These are phyloP conservation scores for Zasmidium cellare DNA, from an alignment of 2,329 filamentous ascomycete species.

Conservation along the genomic window DNA sequence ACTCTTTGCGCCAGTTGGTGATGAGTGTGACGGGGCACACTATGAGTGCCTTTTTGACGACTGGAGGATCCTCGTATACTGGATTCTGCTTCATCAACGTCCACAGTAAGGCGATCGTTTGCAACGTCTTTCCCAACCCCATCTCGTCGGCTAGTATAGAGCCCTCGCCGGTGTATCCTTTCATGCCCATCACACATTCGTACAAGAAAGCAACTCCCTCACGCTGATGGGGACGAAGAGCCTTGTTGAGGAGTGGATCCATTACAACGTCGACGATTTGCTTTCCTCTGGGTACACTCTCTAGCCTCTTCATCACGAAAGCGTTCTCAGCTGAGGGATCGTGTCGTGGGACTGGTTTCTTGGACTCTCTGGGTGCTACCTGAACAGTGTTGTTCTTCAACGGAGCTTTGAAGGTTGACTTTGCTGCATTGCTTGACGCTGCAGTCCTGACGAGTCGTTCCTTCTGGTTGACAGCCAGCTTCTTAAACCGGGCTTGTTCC, in stretches of 20 bases:
- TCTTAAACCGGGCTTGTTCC: constrained; percentile 32
- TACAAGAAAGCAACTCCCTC: constrained; percentile 72
- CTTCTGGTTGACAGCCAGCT: constrained; percentile 42
- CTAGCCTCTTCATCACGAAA: constrained; percentile 66
- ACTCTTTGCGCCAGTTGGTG: constrained; percentile 72
- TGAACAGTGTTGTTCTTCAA: constrained; percentile 50
- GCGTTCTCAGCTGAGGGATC: constrained; percentile 61
- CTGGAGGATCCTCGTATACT: constrained; percentile 57
- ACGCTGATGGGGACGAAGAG: constrained; percentile 67
- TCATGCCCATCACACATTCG: constrained; percentile 74
- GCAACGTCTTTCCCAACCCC: constrained; percentile 72
- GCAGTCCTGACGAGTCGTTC: constrained; percentile 39
- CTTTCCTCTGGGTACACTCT: constrained; percentile 58
- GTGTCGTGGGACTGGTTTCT: constrained; percentile 62
- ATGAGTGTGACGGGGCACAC: constrained; percentile 73
- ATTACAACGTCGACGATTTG: constrained; percentile 71
- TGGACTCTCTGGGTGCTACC: constrained; percentile 44
- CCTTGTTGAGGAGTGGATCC: constrained; percentile 63
- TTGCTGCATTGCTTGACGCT: constrained; percentile 40
- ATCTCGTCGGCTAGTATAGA: constrained; percentile 75
- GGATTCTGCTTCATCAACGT: constrained; percentile 72
- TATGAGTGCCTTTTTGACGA: constrained; percentile 70
- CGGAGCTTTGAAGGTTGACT: constrained; percentile 59
- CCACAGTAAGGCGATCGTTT: constrained; percentile 71
- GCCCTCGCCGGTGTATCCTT: constrained; percentile 64